A percentile compares a stretch with the other conserved stretches of the same genome.
Evolutionary conservation across 768 basidiomycete genomes (phyloP).

Genomic region (Mycena albidolilacea): DNA sequence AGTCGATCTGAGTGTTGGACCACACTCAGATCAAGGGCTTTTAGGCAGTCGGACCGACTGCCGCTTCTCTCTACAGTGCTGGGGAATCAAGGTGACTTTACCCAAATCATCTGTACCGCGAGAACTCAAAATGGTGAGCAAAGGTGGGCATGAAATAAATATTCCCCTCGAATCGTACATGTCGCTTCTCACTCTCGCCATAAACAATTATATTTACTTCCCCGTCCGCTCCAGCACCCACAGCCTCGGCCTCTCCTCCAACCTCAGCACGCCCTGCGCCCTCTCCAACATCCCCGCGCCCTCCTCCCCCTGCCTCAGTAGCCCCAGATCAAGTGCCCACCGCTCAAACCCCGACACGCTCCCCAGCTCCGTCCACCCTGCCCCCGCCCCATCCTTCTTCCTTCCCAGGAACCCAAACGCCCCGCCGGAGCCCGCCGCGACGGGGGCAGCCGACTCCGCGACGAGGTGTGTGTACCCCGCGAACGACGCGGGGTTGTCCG

Average conservation of each 20-base stretch:
- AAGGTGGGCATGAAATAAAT: too few relatives aligned
- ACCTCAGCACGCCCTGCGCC: constrained; percentile 48
- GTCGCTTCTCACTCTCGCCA: background rate
- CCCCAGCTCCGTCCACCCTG: constrained; percentile 60
- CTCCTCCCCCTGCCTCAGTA: constrained; percentile 40
- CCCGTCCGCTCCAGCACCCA: constrained; percentile 63
- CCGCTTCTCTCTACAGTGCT: too few relatives aligned
- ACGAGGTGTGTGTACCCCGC: constrained; percentile 75
- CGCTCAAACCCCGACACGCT: constrained; percentile 61
- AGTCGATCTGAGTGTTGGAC: too few relatives aligned
- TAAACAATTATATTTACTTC: background rate
- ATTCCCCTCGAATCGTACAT: background rate
- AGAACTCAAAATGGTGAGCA: too few relatives aligned
- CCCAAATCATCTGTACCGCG: too few relatives aligned
- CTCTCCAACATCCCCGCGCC: constrained; percentile 42
- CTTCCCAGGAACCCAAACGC: constrained; percentile 34
- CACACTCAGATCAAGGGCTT: too few relatives aligned
- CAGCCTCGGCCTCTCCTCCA: constrained; percentile 58
- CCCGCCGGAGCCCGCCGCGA: background rate
- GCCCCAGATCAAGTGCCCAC: constrained; percentile 48
- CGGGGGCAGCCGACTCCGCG: constrained; percentile 55
- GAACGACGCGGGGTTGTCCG: constrained; percentile 68
- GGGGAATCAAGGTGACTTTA: too few relatives aligned
- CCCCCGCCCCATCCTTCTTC: constrained; percentile 35
- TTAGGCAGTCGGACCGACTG: too few relatives aligned